Evolutionary conservation across 2,329 filamentous ascomycete genomes (phyloP), one percentile per base, ranked within the genome.

Genomic region (Catunica adiposa): DNA sequence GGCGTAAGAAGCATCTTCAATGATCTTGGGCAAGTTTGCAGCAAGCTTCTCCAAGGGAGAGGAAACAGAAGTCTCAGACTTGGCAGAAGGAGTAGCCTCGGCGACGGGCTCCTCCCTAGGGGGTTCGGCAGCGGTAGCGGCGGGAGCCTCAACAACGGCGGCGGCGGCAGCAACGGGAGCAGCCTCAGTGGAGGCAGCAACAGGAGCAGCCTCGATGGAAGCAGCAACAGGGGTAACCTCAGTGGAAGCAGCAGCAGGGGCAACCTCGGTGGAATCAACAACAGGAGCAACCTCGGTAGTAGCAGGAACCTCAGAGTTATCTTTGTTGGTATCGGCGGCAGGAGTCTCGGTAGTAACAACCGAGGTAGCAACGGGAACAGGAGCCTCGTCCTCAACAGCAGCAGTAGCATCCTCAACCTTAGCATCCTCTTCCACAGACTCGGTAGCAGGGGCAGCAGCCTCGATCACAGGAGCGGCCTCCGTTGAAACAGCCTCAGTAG

Each of bases 1-100:
- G 53, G 71, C 70, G 68, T 94, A 76, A 15, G 70, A 74, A 53
- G 78, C 71, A 58, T 74, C 71, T 51, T 71, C 69, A 58, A 81
- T 68, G 59, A 89, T 77, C 5, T 72, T 67, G 4, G 76, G 69
- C 34, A 89, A 73, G 29, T 73, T 72, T 8, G 72, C 71, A 59
- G 79, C 77, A 60, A 89, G 73, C 59, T 77, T 71, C 53, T 68
- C 66, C 34, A 86, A 70, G 11, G 72, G 62, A 14, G 66, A 68
- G 8, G 48, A 14, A 20, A 44, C 40, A 23, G 53, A 20, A 20
- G 52, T 40, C 20, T 44, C 56, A 25, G 40, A 44, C 20, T 44
- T 44, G n/a, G 20, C 40, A 22, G 40, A 44, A 44, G 40, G 15
- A n/a, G 23, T 2, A n/a, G n/a, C 15, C 23, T 20, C 29, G n/a